Evolutionary conservation across 768 basidiomycete species (phyloP), one percentile per base, ranked within the genome.

Genomic region (Solioccasus polychromus): DNA sequence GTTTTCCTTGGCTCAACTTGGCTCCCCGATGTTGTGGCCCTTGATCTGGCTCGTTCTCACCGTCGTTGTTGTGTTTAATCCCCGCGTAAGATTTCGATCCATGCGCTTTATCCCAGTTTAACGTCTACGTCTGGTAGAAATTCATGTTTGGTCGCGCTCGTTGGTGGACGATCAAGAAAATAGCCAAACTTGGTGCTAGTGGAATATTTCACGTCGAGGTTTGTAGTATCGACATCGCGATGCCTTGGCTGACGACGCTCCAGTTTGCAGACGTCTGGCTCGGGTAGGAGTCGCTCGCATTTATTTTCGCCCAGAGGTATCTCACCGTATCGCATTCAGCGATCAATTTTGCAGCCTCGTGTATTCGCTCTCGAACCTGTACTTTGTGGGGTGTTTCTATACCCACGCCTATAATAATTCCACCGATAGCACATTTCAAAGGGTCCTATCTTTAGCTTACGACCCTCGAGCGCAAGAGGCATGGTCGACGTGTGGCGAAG

Each of bases 261-360:
- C 45, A 88, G 83, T 92, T 92, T 61, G 68, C 83, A 14, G 90
- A 91, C 71, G 89, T 92, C 79, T 92, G 90, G 90, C 73, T 92
- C 62, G 90, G 88, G 87, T 88, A 63, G 43, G 77, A 59, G 7
- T 23, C 42, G 11, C 24, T 2, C 29, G 36, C 4, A 10, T 22
- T 32, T 35, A 8, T 19, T 25, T 34, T 22, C 20, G 39, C 3
- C 9, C 11, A 44, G 34, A 23, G 14, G 14, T 15, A 19, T 48
- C 47, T 59, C 45, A 58, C 37, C 14, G 18, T 23, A 9, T 46
- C 12, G 9, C 22, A 29, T 22, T 29, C 57, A 90, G 88, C 12
- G 90, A 92, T 58, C 88, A 91, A 54, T 77, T 88, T 57, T 89
- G 87, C 68, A 91, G 87, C 52, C 72, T 96, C 31, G 66, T 75